Percentiles rank a stretch among this genome's conserved stretches.
Evolutionary conservation across 2,329 filamentous ascomycete species (phyloP).

Genomic region (Botrytis porri): DNA sequence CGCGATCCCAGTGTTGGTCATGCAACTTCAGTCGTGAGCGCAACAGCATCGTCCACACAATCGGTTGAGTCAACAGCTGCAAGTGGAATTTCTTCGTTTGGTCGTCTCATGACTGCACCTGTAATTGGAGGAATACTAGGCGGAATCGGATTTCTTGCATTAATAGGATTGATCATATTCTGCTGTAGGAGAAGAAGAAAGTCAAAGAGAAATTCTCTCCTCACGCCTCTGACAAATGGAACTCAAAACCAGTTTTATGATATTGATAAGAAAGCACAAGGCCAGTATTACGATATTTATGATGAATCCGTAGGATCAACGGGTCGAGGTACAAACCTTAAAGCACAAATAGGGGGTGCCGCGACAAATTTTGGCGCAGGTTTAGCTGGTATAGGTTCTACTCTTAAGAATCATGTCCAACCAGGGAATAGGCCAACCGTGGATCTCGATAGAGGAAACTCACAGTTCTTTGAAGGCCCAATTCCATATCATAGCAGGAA

Average conservation of each 20-base stretch:
- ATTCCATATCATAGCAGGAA: slow-evolving; percentile 42
- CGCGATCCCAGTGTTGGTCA: slow-evolving; percentile 18
- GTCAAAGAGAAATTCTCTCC: slow-evolving; percentile 28
- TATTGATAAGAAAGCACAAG: slow-evolving; percentile 24
- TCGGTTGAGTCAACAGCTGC: slow-evolving; percentile 25
- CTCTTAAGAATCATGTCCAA: slow-evolving; percentile 33
- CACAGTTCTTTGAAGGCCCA: slow-evolving; percentile 46
- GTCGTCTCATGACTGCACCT: slow-evolving; percentile 25
- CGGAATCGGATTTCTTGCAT: slow-evolving; percentile 31
- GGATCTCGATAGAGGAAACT: slow-evolving; percentile 52
- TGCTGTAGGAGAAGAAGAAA: slow-evolving; percentile 30
- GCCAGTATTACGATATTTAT: slow-evolving; percentile 11
- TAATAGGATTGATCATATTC: slow-evolving; percentile 33
- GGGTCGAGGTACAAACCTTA: slow-evolving; percentile 26
- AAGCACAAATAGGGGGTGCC: slow-evolving; percentile 23
- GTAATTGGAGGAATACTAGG: slow-evolving; percentile 36
- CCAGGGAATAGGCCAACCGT: slow-evolving; percentile 42
- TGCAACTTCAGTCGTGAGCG: slow-evolving; percentile 22
- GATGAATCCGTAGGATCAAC: slow-evolving; percentile 26
- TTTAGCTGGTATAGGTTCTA: slow-evolving; percentile 30
- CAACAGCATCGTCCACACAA: slow-evolving; percentile 20
- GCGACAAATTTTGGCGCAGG: slow-evolving; percentile 27
- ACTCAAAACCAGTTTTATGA: slow-evolving; percentile 30
- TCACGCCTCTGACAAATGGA: slow-evolving; percentile 32
- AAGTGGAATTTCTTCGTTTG: slow-evolving; percentile 28